A percentile compares a stretch with the other conserved stretches of the same genome.
These are phyloP conservation scores for Sphenostylis stenocarpa DNA, from an alignment of 306 rosid species.

Conservation along the genomic window DNA sequence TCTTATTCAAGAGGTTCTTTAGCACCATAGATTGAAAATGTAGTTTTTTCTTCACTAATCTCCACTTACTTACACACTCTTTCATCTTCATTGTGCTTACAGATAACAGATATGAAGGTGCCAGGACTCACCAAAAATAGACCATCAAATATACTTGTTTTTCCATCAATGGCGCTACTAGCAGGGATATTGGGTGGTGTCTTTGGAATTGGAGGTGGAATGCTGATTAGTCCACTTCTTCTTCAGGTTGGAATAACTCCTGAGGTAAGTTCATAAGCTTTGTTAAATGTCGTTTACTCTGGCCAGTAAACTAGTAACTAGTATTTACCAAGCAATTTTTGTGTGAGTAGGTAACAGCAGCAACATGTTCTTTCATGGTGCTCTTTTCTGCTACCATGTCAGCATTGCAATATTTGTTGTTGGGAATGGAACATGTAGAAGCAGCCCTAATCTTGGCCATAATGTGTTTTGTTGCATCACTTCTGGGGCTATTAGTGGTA, in stretches of 20 bases:
- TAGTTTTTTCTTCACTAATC: not conserved
- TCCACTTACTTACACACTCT: not conserved
- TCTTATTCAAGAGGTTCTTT: conserved; percentile 50
- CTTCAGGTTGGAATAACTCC: conserved; percentile 81
- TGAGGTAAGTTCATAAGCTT: conserved; percentile 48
- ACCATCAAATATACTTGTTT: conserved; percentile 50
- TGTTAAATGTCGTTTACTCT: not conserved
- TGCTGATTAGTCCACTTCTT: conserved; percentile 90
- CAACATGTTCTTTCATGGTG: conserved; percentile 93
- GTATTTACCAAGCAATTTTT: not conserved
- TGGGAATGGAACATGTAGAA: conserved; percentile 73
- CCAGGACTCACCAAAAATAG: conserved; percentile 20
- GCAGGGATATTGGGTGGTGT: conserved; percentile 85
- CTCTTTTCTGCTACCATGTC: conserved; percentile 92
- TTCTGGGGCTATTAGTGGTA: conserved; percentile 67
- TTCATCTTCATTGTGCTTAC: not conserved
- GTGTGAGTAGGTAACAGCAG: conserved; percentile 64
- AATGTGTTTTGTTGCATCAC: conserved; percentile 70
- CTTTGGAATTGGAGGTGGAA: conserved; percentile 97
- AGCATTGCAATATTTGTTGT: conserved; percentile 65
- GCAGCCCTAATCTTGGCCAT: conserved; percentile 53
- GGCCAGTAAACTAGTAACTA: not conserved
- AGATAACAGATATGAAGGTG: conserved; percentile 42
- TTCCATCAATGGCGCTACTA: conserved; percentile 73
- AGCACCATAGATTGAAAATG: not conserved